Evolutionary conservation across 805 yeast genomes (phyloP), one percentile per base, ranked within the genome.

Genomic region (Starmerella vitae): DNA sequence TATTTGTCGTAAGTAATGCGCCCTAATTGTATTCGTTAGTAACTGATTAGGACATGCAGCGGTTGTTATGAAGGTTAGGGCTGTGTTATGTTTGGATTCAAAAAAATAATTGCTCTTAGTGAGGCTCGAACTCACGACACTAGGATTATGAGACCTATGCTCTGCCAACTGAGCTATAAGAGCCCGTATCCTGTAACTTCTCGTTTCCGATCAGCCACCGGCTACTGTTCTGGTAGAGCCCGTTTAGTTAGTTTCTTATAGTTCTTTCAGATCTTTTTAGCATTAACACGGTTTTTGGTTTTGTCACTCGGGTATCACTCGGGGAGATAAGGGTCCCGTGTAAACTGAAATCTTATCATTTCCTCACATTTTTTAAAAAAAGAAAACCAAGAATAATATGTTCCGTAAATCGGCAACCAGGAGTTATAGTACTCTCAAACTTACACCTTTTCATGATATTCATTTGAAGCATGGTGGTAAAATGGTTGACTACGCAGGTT

Each of bases 401-500:
- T 25, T 31, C 18, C n/a, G 35, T 14, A 38, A 30, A 15, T 13
- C 39, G 14, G 33, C 24, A 15, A 7, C 34, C 4, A 34, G 48
- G 3, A 28, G 33, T 2, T 45, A 39, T 36, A 45, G 48, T 19
- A 10, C 39, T 5, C 36, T 48, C 12, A 34, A 32, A 33, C 40
- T 66, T 49, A 91, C 97, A 1, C 93, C 97, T 4, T 66, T 91
- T 30, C 74, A 78, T 57, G 84, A 79, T 42, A 67, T 84, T 19
- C 96, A 91, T 57, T 65, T 78, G 26, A 70, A 71, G 40, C 65
- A 74, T 33, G 88, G 85, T 5, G 98, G 85, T 12, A 85, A 81
- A 40, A 78, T 91, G 78, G 97, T 86, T 3, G 93, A 93, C 33
- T 91, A 82, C 61, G 97, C 97, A 14, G 95, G 95, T n/a, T 91